These are phyloP conservation scores for Aspergillus sp. DNA, from an alignment of 2,329 filamentous ascomycete species.

Conservation along the genomic window DNA sequence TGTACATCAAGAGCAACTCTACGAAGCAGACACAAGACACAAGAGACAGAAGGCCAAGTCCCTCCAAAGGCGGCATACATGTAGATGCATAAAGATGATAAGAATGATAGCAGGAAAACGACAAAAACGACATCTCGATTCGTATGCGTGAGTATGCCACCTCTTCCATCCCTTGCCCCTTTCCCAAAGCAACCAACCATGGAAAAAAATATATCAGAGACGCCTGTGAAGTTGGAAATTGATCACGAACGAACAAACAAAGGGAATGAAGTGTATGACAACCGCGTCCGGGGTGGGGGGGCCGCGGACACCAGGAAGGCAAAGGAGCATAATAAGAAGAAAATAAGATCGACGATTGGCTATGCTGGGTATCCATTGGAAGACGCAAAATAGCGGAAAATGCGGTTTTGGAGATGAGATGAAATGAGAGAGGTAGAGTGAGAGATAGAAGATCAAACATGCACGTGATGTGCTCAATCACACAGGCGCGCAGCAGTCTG, in stretches of 20 bases:
- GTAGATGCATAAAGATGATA: too few species aligned
- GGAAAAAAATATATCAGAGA: too few species aligned
- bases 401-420: neutral
- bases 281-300: neutral
- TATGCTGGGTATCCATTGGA: slow-evolving; percentile 20
- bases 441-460: neutral
- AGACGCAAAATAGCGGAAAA: slow-evolving; percentile 6
- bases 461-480: neutral
- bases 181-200: neutral
- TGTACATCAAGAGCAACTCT: neutral
- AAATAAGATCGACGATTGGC: slow-evolving; percentile 8
- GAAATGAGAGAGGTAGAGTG: neutral
- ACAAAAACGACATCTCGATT: too few species aligned
- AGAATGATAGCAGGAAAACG: too few species aligned
- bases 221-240: too few species aligned
- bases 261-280: neutral
- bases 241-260: too few species aligned
- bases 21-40: neutral
- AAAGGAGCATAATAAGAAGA: neutral
- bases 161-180: too few species aligned
- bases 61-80: too few species aligned
- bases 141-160: too few species aligned
- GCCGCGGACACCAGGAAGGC: neutral
- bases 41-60: neutral
- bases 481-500: neutral